phyloP scores from a whole-genome alignment of 1,284 basidiomycete genomes.

The Malassezia psittaci region DNA sequence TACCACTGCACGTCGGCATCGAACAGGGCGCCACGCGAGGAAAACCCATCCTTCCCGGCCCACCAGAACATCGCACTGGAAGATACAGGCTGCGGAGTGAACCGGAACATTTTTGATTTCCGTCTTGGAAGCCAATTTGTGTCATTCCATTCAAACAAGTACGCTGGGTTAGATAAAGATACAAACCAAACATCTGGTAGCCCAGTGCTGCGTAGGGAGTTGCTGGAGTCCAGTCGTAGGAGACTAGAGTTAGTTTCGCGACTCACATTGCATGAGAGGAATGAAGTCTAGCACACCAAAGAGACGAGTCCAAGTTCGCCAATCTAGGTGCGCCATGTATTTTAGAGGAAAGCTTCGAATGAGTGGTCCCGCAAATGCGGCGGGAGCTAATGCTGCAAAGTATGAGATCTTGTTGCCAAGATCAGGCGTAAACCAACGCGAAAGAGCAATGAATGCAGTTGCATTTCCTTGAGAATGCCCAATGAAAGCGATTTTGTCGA shows the following conservation, averaged over 20 bases:
- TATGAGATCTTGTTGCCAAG: constrained; percentile 54
- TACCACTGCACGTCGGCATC: constrained; percentile 53
- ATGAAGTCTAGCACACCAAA: constrained; percentile 59
- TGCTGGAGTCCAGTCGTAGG: constrained; percentile 56
- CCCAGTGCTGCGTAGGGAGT: constrained; percentile 48
- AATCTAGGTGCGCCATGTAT: constrained; percentile 47
- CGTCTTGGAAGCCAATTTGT: constrained; percentile 54
- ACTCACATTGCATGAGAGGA: constrained; percentile 54
- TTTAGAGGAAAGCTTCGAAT: constrained; percentile 56
- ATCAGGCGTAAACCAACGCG: constrained; percentile 55
- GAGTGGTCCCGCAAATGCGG: constrained; percentile 57
- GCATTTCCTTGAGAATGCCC: constrained; percentile 58
- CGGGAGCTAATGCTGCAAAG: constrained; percentile 58
- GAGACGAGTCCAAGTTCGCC: constrained; percentile 54
- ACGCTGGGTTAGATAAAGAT: constrained; percentile 28
- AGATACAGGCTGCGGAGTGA: constrained; percentile 57
- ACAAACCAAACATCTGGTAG: constrained; percentile 53
- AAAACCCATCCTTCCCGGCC: constrained; percentile 58
- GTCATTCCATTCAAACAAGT: constrained; percentile 58
- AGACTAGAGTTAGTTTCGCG: constrained; percentile 21
- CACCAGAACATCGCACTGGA: constrained; percentile 55
- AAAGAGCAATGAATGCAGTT: constrained; percentile 44
- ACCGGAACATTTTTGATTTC: constrained; percentile 60
- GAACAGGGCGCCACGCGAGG: constrained; percentile 55
- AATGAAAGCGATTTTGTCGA: constrained; percentile 55